phyloP scores from a whole-genome alignment of 2,329 filamentous ascomycete genomes.

The Corniculantispora saksenae region DNA sequence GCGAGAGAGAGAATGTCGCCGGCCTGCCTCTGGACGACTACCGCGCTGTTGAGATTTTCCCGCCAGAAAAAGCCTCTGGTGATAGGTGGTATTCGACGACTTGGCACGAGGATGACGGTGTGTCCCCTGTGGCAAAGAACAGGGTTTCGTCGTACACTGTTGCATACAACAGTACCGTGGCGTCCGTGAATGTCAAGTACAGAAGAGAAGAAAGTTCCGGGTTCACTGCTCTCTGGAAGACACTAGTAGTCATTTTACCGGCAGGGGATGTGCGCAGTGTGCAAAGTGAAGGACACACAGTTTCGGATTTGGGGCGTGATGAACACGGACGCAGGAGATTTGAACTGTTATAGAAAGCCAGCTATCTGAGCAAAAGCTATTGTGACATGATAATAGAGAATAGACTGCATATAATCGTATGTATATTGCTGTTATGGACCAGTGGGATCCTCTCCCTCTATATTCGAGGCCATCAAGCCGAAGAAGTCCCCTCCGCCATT shows the following conservation, averaged over 20 bases:
- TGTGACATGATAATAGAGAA: too few species aligned
- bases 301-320: conserved; percentile 24
- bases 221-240: conserved; percentile 37
- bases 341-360: conserved; percentile 18
- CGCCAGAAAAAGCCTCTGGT: conserved; percentile 28
- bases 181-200: conserved; percentile 31
- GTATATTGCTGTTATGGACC: background rate
- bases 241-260: conserved; percentile 33
- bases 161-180: conserved; percentile 26
- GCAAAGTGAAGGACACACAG: conserved; percentile 14
- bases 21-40: conserved; percentile 43
- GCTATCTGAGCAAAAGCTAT: too few species aligned
- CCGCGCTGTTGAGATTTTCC: conserved; percentile 46
- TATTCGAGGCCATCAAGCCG: background rate
- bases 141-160: conserved; percentile 36
- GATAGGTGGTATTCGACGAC: conserved; percentile 30
- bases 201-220: conserved; percentile 33
- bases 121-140: conserved; percentile 33
- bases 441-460: background rate
- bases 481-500: conserved; percentile 27
- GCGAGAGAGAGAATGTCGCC: conserved; percentile 40
- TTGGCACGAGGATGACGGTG: conserved; percentile 44
- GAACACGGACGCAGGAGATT: conserved; percentile 25
- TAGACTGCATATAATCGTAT: background rate
- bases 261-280: conserved; percentile 31